Conservation (phyloP, 148 eudicot genomes). For the Persicaria maculosa region DNA sequence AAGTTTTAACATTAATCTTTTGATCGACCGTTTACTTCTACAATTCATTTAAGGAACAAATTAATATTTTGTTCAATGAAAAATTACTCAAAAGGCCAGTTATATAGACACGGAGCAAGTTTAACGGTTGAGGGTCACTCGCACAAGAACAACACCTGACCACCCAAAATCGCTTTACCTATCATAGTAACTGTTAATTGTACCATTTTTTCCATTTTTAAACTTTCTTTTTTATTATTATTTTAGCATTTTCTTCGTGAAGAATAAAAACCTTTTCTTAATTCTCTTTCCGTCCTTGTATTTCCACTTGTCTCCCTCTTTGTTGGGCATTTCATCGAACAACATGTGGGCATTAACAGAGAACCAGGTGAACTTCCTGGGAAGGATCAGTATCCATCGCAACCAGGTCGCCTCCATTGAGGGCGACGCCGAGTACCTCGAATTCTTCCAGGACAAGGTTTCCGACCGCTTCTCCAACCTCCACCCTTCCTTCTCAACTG, state of each 20-base stretch:
- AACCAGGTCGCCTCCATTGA: slow-evolving; percentile 66
- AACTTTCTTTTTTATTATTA: neutral
- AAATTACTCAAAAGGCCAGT: no score
- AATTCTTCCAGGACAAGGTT: slow-evolving; percentile 50
- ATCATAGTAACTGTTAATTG: no score
- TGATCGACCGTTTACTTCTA: no score
- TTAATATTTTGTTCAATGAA: no score
- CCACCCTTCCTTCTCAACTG: slow-evolving; percentile 7
- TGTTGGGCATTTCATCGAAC: slow-evolving; percentile 5
- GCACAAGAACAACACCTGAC: no score
- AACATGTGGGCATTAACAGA: slow-evolving; percentile 42
- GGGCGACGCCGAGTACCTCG: slow-evolving; percentile 47
- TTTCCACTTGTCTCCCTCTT: neutral
- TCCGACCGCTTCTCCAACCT: slow-evolving; percentile 55
- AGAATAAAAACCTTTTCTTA: neutral
- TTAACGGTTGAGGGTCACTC: no score
- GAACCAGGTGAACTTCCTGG: slow-evolving; percentile 63
- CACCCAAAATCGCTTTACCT: no score
- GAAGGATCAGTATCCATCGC: slow-evolving; percentile 69
- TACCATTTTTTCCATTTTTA: no score
- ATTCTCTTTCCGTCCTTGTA: neutral
- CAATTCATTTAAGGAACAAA: no score
- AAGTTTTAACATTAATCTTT: no score
- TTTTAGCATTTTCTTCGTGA: no score
- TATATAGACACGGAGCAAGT: no score